Conservation (phyloP, 1,284 basidiomycete genomes). For the Irpex sp. region DNA sequence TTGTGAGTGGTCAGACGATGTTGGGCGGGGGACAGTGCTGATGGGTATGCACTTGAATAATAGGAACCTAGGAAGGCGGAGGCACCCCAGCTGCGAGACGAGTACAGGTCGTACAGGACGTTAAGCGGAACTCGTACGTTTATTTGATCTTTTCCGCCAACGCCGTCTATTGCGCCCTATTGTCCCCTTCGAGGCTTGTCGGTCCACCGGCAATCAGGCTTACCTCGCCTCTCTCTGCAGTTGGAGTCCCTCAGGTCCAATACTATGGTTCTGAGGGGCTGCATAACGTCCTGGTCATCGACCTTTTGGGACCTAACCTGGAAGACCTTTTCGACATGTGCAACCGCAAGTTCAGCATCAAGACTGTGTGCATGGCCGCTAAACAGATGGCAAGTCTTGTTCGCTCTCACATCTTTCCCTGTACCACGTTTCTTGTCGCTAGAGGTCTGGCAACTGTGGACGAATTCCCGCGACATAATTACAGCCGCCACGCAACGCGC, state of each 20-base stretch:
- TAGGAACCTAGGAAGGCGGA: constrained; percentile 98
- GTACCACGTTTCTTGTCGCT: neutral
- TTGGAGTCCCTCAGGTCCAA: constrained; percentile 93
- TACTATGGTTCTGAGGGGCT: constrained; percentile 98
- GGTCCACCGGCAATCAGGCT: neutral
- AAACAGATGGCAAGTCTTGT: constrained; percentile 81
- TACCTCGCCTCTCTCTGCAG: constrained; percentile 33
- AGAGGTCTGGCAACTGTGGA: neutral
- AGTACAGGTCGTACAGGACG: constrained; percentile 96
- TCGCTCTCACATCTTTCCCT: neutral
- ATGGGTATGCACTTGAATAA: constrained; percentile 11
- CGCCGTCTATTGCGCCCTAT: neutral
- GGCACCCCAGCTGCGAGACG: constrained; percentile 95
- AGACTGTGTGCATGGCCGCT: constrained; percentile 96
- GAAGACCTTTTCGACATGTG: constrained; percentile 98
- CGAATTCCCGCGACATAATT: neutral
- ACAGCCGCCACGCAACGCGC: neutral
- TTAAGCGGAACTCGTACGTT: constrained; percentile 87
- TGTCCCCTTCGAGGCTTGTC: neutral
- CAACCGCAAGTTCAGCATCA: constrained; percentile 89
- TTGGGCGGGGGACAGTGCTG: neutral
- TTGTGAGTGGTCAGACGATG: constrained; percentile 52
- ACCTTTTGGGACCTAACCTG: constrained; percentile 88
- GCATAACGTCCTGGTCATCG: constrained; percentile 96
- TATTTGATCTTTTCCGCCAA: neutral